Evolutionary conservation across 176 grass and related monocot genomes (phyloP), one percentile per base, ranked within the genome.

Genomic region (Raddia distichophylla): DNA sequence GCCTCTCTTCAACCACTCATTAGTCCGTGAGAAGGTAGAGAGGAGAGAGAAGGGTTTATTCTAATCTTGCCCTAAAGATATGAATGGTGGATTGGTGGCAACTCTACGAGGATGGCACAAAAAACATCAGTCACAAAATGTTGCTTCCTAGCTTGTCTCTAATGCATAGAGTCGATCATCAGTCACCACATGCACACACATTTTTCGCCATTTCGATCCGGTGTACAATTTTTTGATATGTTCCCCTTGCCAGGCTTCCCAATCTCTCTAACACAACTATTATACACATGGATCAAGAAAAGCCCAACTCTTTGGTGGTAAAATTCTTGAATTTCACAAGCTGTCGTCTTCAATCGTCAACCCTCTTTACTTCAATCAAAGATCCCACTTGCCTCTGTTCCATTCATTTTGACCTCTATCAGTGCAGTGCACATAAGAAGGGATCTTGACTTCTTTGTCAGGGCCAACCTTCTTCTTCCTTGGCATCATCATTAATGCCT

Each of bases 251-350:
- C 71, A 81, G 64, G 58, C 71, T 81, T 75, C 53, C n/a, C 62
- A 22, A 73, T 72, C 87, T 45, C 82, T 54, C 62, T 80, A 80
- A 78, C 76, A 37, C 61, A 42, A 77, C 82, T 81, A 85, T 58
- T 89, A 58, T 85, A 89, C 77, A 81, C 87, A 89, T 64, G 82
- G 82, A 81, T 71, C 71, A 81, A 64, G 49, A 63, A 81, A 81
- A 77, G 48, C 82, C 87, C n/a, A 20, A 80, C 33, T 42, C 45
- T 55, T 71, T 12, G 16, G 19, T n/a, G 32, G n/a, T 19, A 33
- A 34, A 49, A 16, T 35, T 54, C 54, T 62, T 46, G 69, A 69
- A 45, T 32, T n/a, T 73, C 18, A 42, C 53, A 10, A 74, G 66
- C 27, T 40, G 13, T 33, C 13, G 35, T 19, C 27, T 19, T 19